phyloP scores from a whole-genome alignment of 768 basidiomycete genomes.

The Zangia roseola region DNA sequence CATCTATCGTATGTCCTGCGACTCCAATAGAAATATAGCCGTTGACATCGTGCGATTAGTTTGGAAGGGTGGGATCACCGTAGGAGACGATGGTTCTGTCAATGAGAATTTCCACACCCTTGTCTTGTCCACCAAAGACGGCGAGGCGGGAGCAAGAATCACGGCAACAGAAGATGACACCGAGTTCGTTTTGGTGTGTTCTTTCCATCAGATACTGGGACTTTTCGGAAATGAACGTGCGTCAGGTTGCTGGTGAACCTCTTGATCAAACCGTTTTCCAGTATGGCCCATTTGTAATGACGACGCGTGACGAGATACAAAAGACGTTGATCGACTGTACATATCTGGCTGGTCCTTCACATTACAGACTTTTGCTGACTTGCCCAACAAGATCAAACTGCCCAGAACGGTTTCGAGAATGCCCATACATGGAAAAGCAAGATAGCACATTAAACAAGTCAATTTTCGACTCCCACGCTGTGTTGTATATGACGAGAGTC shows the following conservation, averaged over 20 bases:
- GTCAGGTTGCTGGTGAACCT: constrained; percentile 80
- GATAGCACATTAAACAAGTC: constrained; percentile 47
- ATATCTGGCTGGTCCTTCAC: constrained; percentile 15
- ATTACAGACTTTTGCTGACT: constrained; percentile 1
- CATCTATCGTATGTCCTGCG: constrained; percentile 60
- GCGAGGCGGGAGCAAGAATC: constrained; percentile 69
- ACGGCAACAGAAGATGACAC: constrained; percentile 59
- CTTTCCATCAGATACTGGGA: background rate
- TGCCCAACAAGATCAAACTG: constrained; percentile 55
- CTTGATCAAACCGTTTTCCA: constrained; percentile 87
- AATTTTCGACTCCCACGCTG: background rate
- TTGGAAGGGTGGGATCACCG: constrained; percentile 52
- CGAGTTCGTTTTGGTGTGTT: constrained; percentile 68
- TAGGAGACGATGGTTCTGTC: constrained; percentile 51
- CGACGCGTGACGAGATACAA: constrained; percentile 73
- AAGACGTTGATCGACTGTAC: constrained; percentile 81
- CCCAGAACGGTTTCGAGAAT: constrained; percentile 87
- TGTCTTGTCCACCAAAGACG: constrained; percentile 62
- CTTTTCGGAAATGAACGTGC: constrained; percentile 4
- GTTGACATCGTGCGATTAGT: constrained; percentile 19
- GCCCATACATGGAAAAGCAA: constrained; percentile 85
- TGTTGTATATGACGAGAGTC: background rate
- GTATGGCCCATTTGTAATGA: constrained; percentile 88
- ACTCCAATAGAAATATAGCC: background rate
- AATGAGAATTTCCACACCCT: constrained; percentile 74